These are phyloP conservation scores for Maudiozyma saulgeensis DNA, from an alignment of 805 yeast species.

Conservation along the genomic window DNA sequence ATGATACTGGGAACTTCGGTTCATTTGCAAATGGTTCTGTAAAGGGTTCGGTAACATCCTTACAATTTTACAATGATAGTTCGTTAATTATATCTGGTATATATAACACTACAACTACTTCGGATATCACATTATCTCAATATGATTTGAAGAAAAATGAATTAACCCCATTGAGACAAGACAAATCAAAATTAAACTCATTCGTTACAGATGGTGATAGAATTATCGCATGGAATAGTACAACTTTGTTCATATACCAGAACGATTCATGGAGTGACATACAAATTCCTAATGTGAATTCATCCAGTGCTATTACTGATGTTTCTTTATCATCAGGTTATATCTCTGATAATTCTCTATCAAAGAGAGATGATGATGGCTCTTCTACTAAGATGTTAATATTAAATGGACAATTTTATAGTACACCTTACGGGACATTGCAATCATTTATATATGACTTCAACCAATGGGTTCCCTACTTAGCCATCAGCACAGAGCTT, in stretches of 20 bases:
- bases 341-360: not conserved
- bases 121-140: slow-evolving; percentile 37
- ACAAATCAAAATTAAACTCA: slow-evolving; percentile 7
- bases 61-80: slow-evolving; percentile 38
- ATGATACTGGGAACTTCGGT: slow-evolving; percentile 45
- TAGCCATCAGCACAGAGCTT: not conserved
- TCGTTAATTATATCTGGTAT: slow-evolving; percentile 44
- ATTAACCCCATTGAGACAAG: slow-evolving; percentile 8
- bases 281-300: slow-evolving; percentile 4
- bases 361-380: not conserved
- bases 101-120: slow-evolving; percentile 33
- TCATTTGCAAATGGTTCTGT: slow-evolving; percentile 26
- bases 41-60: slow-evolving; percentile 46
- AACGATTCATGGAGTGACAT: slow-evolving; percentile 6
- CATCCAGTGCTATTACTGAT: slow-evolving; percentile 2
- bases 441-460: slow-evolving; percentile 17
- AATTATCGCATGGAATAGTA: slow-evolving; percentile 18
- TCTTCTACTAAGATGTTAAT: slow-evolving; percentile 9
- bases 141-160: slow-evolving; percentile 10
- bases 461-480: slow-evolving; percentile 21
- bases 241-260: slow-evolving; percentile 6
- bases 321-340: not conserved
- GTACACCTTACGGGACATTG: slow-evolving; percentile 28
- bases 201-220: slow-evolving; percentile 8
- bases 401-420: slow-evolving; percentile 33